Evolutionary conservation across 768 basidiomycete genomes (phyloP).

Genomic region (Suillus decipiens): DNA sequence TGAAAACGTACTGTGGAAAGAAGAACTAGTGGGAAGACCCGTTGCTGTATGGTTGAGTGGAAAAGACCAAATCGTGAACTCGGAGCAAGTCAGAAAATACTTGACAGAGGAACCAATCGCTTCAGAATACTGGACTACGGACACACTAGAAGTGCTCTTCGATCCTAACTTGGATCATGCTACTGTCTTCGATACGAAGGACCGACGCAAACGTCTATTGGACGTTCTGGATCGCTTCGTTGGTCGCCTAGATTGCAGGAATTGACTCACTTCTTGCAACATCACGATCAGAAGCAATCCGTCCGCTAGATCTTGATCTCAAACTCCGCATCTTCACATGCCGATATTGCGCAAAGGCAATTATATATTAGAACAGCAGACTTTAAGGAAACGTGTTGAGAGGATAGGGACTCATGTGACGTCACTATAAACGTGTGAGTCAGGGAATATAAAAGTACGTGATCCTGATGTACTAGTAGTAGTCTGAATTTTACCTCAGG

Average conservation of each 20-base stretch:
- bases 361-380: neutral
- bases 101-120: constrained; percentile 35
- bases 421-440: neutral
- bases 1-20: constrained; percentile 61
- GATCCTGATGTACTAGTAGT: neutral
- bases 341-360: neutral
- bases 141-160: constrained; percentile 41
- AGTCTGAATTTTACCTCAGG: neutral
- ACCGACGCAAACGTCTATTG: constrained; percentile 31
- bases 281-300: neutral
- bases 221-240: constrained; percentile 35
- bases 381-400: neutral
- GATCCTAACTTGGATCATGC: constrained; percentile 43
- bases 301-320: neutral
- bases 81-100: constrained; percentile 39
- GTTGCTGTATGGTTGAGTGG: constrained; percentile 41
- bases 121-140: constrained; percentile 29
- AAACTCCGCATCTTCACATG: constrained; percentile 1
- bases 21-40: constrained; percentile 43
- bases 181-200: constrained; percentile 38
- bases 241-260: neutral
- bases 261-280: constrained; percentile 7
- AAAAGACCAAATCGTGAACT: constrained; percentile 45
- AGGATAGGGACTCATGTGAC: neutral
- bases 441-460: constrained; percentile 1